Conservation (phyloP, 1,139 yeast genomes). For the Saccharomyces hybrid region DNA sequence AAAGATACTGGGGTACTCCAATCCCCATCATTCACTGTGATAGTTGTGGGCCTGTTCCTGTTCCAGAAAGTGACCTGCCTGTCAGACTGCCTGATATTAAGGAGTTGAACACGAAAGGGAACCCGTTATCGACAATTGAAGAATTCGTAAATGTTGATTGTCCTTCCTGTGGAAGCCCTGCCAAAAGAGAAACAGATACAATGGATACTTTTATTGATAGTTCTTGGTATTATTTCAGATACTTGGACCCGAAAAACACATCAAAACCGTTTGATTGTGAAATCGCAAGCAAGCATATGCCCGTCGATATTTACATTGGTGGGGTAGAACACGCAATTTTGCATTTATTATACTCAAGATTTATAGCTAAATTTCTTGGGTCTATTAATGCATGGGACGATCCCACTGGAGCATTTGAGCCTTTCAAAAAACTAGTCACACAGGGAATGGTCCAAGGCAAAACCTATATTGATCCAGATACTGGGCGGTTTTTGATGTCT, state of each 20-base stretch:
- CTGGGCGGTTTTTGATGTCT: slow-evolving; percentile 70
- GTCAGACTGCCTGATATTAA: slow-evolving; percentile 63
- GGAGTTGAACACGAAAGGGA: slow-evolving; percentile 49
- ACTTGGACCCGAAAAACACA: slow-evolving; percentile 62
- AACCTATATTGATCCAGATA: slow-evolving; percentile 65
- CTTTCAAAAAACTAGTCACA: slow-evolving; percentile 70
- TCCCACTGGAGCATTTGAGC: slow-evolving; percentile 55
- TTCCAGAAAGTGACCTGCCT: slow-evolving; percentile 79
- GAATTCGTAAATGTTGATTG: slow-evolving; percentile 71
- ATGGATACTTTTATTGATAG: slow-evolving; percentile 99
- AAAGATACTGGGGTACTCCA: slow-evolving; percentile 98
- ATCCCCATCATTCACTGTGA: slow-evolving; percentile 88
- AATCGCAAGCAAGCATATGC: slow-evolving; percentile 53
- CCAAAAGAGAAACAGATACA: slow-evolving; percentile 89
- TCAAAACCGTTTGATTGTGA: slow-evolving; percentile 44
- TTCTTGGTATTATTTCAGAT: slow-evolving; percentile 92
- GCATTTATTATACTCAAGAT: slow-evolving; percentile 79
- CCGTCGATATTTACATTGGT: slow-evolving; percentile 86
- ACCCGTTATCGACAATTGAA: slow-evolving; percentile 60
- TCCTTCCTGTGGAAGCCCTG: slow-evolving; percentile 70
- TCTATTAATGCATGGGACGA: slow-evolving; percentile 56
- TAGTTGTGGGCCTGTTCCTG: slow-evolving; percentile 81
- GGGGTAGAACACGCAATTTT: slow-evolving; percentile 96
- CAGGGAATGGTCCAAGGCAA: slow-evolving; percentile 98
- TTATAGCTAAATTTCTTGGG: slow-evolving; percentile 70